These are phyloP conservation scores for Aspergillus sergii DNA, from an alignment of 2,329 filamentous ascomycete genomes.

Conservation along the genomic window DNA sequence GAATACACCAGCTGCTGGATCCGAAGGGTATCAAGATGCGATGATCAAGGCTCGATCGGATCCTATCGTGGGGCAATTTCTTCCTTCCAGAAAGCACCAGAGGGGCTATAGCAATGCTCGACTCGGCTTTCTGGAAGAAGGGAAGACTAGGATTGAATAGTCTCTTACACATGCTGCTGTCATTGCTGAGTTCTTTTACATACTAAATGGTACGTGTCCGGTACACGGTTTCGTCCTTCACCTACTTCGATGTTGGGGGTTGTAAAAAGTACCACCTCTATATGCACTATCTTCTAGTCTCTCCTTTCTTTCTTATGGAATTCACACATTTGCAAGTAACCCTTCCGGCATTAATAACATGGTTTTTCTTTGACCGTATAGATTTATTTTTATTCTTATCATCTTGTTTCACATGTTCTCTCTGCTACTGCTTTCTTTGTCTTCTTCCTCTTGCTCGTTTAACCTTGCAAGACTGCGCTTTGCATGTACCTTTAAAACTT, in stretches of 20 bases:
- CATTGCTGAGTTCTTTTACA: not conserved
- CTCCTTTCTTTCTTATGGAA: not conserved
- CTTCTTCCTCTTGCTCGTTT: not conserved
- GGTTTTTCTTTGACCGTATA: not conserved
- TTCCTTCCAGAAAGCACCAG: conserved; percentile 67
- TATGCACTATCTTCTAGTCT: not conserved
- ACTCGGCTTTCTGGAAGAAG: conserved; percentile 87
- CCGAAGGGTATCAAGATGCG: conserved; percentile 86
- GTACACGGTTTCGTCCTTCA: not conserved
- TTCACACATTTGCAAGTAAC: not conserved
- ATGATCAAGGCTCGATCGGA: conserved; percentile 81
- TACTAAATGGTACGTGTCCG: conserved; percentile 1
- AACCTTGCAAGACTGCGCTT: not conserved
- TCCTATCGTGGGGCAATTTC: conserved; percentile 74
- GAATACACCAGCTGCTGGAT: conserved; percentile 82
- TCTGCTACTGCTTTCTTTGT: not conserved
- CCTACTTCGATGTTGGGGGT: not conserved
- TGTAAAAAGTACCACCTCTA: not conserved
- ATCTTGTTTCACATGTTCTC: not conserved
- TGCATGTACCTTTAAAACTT: not conserved
- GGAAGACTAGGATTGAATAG: conserved; percentile 93
- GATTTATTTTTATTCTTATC: conserved; percentile 1
- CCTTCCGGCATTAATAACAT: not conserved
- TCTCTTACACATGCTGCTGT: not conserved
- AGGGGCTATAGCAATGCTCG: conserved; percentile 80